phyloP scores from a whole-genome alignment of 768 basidiomycete genomes.

The Termitomyces sp. region DNA sequence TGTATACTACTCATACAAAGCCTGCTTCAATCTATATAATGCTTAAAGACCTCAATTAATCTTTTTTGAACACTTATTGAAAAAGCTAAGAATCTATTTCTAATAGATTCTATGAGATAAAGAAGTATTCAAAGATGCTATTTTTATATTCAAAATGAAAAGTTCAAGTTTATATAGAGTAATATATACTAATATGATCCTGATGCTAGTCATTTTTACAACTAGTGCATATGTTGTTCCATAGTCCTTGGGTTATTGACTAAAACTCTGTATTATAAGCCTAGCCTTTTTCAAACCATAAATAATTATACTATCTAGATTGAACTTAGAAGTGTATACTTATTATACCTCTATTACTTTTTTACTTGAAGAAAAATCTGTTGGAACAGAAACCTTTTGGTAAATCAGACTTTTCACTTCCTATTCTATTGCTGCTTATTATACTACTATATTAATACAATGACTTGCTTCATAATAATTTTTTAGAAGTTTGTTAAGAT shows the following conservation, averaged over 20 bases:
- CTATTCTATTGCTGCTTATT: too few relatives aligned
- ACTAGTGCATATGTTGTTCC: neutral
- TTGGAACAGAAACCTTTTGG: too few relatives aligned
- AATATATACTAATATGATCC: neutral
- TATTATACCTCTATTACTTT: too few relatives aligned
- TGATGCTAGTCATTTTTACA: too few relatives aligned
- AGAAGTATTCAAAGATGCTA: neutral
- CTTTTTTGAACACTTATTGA: neutral
- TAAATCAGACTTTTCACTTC: too few relatives aligned
- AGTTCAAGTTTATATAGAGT: neutral
- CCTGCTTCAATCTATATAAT: neutral
- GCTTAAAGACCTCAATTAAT: neutral
- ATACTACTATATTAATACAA: too few relatives aligned
- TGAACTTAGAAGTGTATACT: too few relatives aligned
- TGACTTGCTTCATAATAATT: too few relatives aligned
- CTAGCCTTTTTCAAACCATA: neutral
- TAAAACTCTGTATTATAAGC: neutral
- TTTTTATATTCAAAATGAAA: neutral
- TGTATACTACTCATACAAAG: too few relatives aligned
- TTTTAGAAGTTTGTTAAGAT: neutral
- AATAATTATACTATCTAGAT: too few relatives aligned
- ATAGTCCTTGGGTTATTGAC: neutral
- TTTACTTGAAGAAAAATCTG: too few relatives aligned
- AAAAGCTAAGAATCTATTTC: neutral
- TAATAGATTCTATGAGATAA: neutral